A percentile compares a stretch with the other conserved stretches of the same genome.
phyloP scores from a whole-genome alignment of 2,329 filamentous ascomycete species.

The Talaromyces sp. region DNA sequence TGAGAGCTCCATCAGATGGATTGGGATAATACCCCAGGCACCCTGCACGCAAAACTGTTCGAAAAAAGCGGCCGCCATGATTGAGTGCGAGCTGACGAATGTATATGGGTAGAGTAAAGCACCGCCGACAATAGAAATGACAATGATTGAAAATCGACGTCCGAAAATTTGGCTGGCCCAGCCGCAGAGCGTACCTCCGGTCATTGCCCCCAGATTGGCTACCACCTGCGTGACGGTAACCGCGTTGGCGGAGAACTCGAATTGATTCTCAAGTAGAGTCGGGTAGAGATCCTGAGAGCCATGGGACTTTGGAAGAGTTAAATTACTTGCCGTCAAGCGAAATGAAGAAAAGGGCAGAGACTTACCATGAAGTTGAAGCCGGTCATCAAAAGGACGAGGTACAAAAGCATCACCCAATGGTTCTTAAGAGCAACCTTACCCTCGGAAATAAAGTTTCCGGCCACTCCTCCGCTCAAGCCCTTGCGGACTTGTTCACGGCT shows the following conservation, averaged over 20 bases:
- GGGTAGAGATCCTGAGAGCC: constrained; percentile 64
- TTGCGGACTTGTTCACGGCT: constrained; percentile 59
- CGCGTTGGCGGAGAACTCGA: constrained; percentile 48
- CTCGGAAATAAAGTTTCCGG: constrained; percentile 65
- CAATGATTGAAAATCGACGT: constrained; percentile 62
- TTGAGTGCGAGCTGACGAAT: constrained; percentile 54
- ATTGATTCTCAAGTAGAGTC: constrained; percentile 55
- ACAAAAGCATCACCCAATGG: constrained; percentile 74
- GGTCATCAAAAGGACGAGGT: constrained; percentile 80
- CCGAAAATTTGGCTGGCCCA: constrained; percentile 65
- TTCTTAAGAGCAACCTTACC: constrained; percentile 70
- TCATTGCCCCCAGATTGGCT: constrained; percentile 64
- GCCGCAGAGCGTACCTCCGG: constrained; percentile 61
- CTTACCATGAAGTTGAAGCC: constrained; percentile 81
- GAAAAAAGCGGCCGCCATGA: constrained; percentile 80
- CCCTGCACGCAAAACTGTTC: constrained; percentile 75
- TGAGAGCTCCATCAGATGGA: constrained; percentile 60
- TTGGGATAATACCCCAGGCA: constrained; percentile 69
- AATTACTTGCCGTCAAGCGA: neutral
- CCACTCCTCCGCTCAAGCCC: constrained; percentile 51
- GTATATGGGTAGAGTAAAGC: constrained; percentile 80
- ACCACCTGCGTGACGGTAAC: constrained; percentile 68
- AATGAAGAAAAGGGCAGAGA: neutral
- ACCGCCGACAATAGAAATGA: constrained; percentile 60
- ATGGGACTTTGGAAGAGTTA: constrained; percentile 47